Evolutionary conservation across 1,284 basidiomycete species (phyloP), one percentile per base, ranked within the genome.

Genomic region (Veloboletus limbatus): DNA sequence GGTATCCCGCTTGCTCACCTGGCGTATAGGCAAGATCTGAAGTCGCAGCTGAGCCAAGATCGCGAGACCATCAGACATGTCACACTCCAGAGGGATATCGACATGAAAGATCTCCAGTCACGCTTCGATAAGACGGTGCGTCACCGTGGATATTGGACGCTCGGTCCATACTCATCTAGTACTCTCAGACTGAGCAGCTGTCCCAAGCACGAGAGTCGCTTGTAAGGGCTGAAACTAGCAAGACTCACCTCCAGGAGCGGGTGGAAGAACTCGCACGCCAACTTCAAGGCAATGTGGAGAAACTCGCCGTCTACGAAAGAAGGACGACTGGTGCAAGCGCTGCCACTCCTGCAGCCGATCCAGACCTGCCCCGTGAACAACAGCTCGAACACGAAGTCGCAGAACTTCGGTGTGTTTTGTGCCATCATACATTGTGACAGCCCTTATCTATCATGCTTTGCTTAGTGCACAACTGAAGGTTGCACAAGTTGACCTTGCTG

Each of bases 301-400:
- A 92, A 67, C 76, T 95, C 20, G 75, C 88, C 4, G 87, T 95
- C 2, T 95, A 92, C 56, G 92, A 95, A 62, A 80, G 90, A 18
- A 75, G 88, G 37, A 61, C 80, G 0, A 65, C 41, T 1, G 51
- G 67, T 40, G 55, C 66, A 10, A 55, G 59, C 14, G 52, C 63
- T 4, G 54, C 56, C 11, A 58, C 64, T 22, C 57, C 68, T 27
- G 53, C 56, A 20, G 56, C 62, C 14, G 73, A 76, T 46, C 72
- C 74, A 51, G 76, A 73, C 48, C 57, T 81, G 41, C 80, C 73
- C 37, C 77, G 74, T 21, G 90, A 92, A 58, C 85, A 91, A 58
- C 86, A 90, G 58, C 76, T 95, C 5, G 85, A 92, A 66, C 76
- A 82, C 17, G 89, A 94, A 60, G 81, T 95, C 21, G 91, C 91